phyloP scores from a whole-genome alignment of 2,329 filamentous ascomycete species.

The Alternaria sp. region DNA sequence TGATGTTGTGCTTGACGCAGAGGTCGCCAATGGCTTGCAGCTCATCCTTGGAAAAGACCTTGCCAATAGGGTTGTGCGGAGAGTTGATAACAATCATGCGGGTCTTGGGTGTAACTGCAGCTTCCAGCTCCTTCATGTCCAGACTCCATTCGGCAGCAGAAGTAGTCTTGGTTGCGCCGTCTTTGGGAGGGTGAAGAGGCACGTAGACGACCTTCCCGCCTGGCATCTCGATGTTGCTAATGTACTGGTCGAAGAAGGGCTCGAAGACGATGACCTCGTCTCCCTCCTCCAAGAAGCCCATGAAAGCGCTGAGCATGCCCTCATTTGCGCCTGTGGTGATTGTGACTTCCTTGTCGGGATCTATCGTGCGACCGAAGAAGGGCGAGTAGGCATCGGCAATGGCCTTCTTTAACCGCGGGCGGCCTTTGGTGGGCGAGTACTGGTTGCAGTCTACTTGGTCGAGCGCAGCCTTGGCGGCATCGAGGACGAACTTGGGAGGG shows the following conservation, averaged over 20 bases:
- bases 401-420: conserved; percentile 89
- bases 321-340: conserved; percentile 94
- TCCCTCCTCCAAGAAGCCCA: conserved; percentile 93
- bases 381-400: conserved; percentile 92
- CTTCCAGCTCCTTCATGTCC: conserved; percentile 81
- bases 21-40: conserved; percentile 84
- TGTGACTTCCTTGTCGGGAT: conserved; percentile 91
- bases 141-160: conserved; percentile 89
- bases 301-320: conserved; percentile 94
- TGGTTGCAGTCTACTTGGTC: conserved; percentile 97
- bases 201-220: conserved; percentile 95
- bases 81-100: conserved; percentile 96
- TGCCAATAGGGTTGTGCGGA: conserved; percentile 94
- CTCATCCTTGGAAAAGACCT: conserved; percentile 87
- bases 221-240: conserved; percentile 98
- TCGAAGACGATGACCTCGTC: conserved; percentile 99
- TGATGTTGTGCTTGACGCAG: conserved; percentile 90
- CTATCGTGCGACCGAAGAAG: conserved; percentile 78
- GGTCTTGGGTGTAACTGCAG: conserved; percentile 81
- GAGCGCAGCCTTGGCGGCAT: conserved; percentile 88
- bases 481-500: conserved; percentile 85
- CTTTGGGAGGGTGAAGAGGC: conserved; percentile 85
- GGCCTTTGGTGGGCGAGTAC: conserved; percentile 94
- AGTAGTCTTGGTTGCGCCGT: conserved; percentile 79
- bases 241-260: conserved; percentile 99